Conservation (phyloP, 352 stramenopile species). For the Phytophthora cryptogea region DNA sequence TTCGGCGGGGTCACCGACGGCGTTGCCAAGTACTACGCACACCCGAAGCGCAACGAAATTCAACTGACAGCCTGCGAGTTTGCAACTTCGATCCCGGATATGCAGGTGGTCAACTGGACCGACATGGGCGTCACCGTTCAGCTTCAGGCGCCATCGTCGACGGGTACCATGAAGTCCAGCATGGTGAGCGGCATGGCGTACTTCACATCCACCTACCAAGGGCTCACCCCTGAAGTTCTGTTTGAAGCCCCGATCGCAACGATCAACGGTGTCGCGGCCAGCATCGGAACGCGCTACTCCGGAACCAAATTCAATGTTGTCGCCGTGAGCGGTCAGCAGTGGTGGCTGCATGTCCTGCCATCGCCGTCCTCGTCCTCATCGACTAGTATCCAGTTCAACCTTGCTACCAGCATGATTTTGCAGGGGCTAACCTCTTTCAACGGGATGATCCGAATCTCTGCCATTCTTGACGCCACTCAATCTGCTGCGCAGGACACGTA, state of each 20-base stretch:
- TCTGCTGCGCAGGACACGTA: slow-evolving; percentile 61
- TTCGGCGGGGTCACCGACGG: slow-evolving; percentile 49
- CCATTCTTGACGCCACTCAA: slow-evolving; percentile 44
- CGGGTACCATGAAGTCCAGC: slow-evolving; percentile 42
- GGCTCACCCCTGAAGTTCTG: slow-evolving; percentile 54
- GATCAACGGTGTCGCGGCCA: slow-evolving; percentile 49
- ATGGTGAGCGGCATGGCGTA: slow-evolving; percentile 80
- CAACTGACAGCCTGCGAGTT: slow-evolving; percentile 67
- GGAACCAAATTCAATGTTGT: slow-evolving; percentile 55
- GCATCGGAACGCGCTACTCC: slow-evolving; percentile 30
- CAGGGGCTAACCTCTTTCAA: slow-evolving; percentile 39
- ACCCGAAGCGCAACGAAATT: slow-evolving; percentile 67
- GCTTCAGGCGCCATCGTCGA: slow-evolving; percentile 35
- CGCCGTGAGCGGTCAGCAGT: slow-evolving; percentile 57
- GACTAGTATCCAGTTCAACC: slow-evolving; percentile 33
- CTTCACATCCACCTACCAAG: slow-evolving; percentile 59
- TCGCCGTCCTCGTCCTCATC: slow-evolving; percentile 22
- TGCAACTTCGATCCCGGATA: slow-evolving; percentile 35
- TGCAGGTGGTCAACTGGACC: slow-evolving; percentile 64
- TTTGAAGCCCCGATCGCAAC: slow-evolving; percentile 56
- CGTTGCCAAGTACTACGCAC: slow-evolving; percentile 58
- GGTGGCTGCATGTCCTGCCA: slow-evolving; percentile 58
- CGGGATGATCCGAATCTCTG: slow-evolving; percentile 49
- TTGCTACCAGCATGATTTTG: slow-evolving; percentile 56
- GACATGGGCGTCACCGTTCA: slow-evolving; percentile 67